Evolutionary conservation across 495 filamentous ascomycete species (phyloP).

Genomic region (Barbatosphaeria neglecta): DNA sequence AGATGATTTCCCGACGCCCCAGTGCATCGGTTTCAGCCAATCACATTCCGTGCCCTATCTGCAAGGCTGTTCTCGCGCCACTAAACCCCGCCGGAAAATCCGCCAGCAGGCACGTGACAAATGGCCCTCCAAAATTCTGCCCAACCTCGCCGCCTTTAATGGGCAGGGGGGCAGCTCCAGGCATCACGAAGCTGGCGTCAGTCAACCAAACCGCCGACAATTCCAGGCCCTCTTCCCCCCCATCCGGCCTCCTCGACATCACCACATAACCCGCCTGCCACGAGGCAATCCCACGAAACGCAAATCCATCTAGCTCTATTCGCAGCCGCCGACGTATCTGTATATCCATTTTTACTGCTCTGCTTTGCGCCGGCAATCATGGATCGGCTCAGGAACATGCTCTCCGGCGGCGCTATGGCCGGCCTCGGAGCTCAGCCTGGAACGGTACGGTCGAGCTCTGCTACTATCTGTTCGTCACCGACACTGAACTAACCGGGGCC

Average conservation of each 20-base stretch:
- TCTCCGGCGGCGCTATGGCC: constrained; percentile 68
- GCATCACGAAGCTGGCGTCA: constrained; percentile 28
- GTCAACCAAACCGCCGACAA: too few species aligned
- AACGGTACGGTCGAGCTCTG: too few species aligned
- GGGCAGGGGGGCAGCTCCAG: constrained; percentile 6
- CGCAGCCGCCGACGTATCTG: not conserved
- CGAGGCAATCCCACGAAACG: too few species aligned
- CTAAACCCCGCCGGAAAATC: not conserved
- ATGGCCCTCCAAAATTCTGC: not conserved
- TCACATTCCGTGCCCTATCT: not conserved
- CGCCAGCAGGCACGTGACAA: not conserved
- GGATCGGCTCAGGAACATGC: constrained; percentile 79
- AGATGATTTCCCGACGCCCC: not conserved
- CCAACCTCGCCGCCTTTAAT: not conserved
- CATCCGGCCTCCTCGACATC: not conserved
- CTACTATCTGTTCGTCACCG: too few species aligned
- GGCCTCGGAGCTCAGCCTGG: constrained; percentile 58
- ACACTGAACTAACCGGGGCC: not conserved
- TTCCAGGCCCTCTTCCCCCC: not conserved
- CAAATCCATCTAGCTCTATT: too few species aligned
- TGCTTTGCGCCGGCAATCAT: constrained; percentile 30
- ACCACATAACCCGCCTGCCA: not conserved
- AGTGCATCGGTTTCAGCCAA: not conserved
- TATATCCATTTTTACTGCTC: not conserved
- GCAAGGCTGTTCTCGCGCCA: not conserved